These are phyloP conservation scores for Ophiostoma quercus DNA, from an alignment of 2,329 filamentous ascomycete genomes.

Conservation along the genomic window DNA sequence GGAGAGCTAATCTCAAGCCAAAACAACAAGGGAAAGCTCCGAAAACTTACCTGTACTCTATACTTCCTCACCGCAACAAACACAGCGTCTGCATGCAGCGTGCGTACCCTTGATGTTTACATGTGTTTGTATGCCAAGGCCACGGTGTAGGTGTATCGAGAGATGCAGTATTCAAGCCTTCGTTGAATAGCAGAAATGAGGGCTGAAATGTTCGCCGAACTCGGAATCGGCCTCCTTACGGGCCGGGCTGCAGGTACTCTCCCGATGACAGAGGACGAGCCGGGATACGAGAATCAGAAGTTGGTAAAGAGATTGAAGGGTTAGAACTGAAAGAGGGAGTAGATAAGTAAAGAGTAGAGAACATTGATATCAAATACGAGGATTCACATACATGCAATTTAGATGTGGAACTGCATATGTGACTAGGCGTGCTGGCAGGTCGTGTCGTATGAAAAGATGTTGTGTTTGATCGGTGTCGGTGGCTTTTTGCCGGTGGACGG, in stretches of 20 bases:
- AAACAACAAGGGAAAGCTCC: not conserved
- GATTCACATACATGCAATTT: not conserved
- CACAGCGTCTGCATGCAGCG: not conserved
- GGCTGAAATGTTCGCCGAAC: not conserved
- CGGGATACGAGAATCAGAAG: not conserved
- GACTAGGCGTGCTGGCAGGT: not conserved
- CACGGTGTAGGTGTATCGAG: not conserved
- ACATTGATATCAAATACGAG: not conserved
- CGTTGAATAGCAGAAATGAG: not conserved
- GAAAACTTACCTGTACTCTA: not conserved
- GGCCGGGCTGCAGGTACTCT: not conserved
- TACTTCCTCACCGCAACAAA: not conserved
- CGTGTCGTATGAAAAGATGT: not conserved
- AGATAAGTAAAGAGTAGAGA: not conserved
- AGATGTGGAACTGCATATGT: not conserved
- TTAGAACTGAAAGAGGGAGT: not conserved
- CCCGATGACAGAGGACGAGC: not conserved
- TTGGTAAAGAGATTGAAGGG: not conserved
- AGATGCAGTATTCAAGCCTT: not conserved
- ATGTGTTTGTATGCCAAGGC: constrained; percentile 2
- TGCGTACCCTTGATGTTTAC: not conserved
- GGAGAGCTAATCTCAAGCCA: not conserved
- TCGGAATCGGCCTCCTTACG: not conserved
- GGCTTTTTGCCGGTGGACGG: not conserved
- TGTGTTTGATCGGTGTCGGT: not conserved